Percentiles rank a stretch among this genome's conserved stretches.
These are phyloP conservation scores for Voacanga thouarsii DNA, from an alignment of 257 asterid species.

Conservation along the genomic window DNA sequence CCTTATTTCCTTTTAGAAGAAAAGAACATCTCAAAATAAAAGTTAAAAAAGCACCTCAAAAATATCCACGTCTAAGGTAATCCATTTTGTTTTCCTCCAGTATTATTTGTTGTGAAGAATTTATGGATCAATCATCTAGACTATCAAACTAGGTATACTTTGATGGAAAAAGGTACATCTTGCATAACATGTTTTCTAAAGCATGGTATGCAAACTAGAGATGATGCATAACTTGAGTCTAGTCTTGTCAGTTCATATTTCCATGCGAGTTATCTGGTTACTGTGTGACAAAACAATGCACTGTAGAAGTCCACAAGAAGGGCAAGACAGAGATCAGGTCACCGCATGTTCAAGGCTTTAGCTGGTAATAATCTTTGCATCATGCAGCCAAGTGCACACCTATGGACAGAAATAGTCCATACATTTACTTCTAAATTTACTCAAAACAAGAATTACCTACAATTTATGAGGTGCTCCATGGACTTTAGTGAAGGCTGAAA, in stretches of 20 bases:
- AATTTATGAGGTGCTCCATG: neutral
- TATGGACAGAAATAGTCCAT: neutral
- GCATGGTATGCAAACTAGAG: neutral
- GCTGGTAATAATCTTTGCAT: neutral
- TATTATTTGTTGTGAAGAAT: neutral
- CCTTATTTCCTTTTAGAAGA: neutral
- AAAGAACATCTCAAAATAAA: neutral
- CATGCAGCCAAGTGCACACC: neutral
- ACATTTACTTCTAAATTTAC: neutral
- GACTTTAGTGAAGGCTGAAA: neutral
- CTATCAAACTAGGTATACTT: neutral
- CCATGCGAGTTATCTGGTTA: neutral
- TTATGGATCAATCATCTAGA: neutral
- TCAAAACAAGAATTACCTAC: neutral
- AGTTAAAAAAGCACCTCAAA: too few species aligned
- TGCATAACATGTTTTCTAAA: neutral
- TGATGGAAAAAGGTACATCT: neutral
- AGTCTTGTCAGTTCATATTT: neutral
- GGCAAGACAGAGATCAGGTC: neutral
- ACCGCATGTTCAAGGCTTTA: neutral
- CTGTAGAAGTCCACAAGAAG: conserved; percentile 1
- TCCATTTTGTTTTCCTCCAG: neutral
- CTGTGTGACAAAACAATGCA: neutral
- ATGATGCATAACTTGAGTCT: neutral
- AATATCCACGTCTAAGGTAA: neutral